These are phyloP conservation scores for Dactylellina leptospora DNA, from an alignment of 2,329 filamentous ascomycete species.

Conservation along the genomic window DNA sequence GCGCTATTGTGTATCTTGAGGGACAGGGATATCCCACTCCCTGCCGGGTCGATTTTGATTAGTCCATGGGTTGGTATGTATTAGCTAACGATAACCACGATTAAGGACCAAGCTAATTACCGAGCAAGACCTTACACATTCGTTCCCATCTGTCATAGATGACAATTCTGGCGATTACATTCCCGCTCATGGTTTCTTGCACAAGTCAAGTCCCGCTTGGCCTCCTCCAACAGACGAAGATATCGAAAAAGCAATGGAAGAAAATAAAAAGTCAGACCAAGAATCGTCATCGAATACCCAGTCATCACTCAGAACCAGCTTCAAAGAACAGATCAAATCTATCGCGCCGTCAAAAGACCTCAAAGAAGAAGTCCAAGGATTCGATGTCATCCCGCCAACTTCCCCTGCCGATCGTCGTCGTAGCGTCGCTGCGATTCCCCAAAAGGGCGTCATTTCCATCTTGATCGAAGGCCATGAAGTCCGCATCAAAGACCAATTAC, in stretches of 20 bases:
- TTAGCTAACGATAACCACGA: neutral
- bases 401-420: neutral
- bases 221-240: slow-evolving; percentile 85
- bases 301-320: slow-evolving; percentile 1
- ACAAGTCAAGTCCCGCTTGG: slow-evolving; percentile 90
- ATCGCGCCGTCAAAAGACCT: slow-evolving; percentile 56
- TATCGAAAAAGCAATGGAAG: slow-evolving; percentile 63
- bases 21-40: slow-evolving; percentile 82
- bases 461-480: slow-evolving; percentile 75
- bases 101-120: neutral
- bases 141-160: slow-evolving; percentile 85
- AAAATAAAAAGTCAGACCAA: slow-evolving; percentile 63
- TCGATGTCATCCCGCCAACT: slow-evolving; percentile 56
- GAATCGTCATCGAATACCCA: neutral
- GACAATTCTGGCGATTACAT: slow-evolving; percentile 75
- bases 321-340: slow-evolving; percentile 42
- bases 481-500: slow-evolving; percentile 88
- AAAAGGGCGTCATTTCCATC: slow-evolving; percentile 63
- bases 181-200: slow-evolving; percentile 84
- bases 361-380: slow-evolving; percentile 60
- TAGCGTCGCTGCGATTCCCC: slow-evolving; percentile 16
- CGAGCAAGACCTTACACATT: slow-evolving; percentile 81
- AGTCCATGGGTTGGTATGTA: slow-evolving; percentile 79
- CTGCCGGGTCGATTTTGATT: slow-evolving; percentile 87
- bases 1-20: slow-evolving; percentile 80